Evolutionary conservation across 2,329 filamentous ascomycete species (phyloP), one percentile per base, ranked within the genome.

Genomic region (Neospermospora avenae): DNA sequence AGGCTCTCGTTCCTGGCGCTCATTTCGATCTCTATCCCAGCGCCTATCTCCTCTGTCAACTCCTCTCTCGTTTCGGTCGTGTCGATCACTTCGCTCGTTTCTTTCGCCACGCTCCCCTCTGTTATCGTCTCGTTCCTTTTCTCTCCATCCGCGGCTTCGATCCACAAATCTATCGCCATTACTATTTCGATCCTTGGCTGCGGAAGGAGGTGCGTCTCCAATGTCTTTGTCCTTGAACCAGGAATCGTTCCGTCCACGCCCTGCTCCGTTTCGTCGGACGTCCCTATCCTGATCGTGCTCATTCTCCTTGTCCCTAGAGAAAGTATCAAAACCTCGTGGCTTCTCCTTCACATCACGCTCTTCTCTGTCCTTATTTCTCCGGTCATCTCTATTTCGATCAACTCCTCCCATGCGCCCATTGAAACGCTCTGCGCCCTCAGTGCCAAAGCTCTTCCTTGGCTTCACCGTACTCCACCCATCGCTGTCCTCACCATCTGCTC

Each of bases 391-490:
- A 56, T 76, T 75, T 59, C 77, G 72, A 41, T 80, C 77, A 4
- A 75, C 81, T 39, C 83, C 81, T 39, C 83, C 84, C 82, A 86
- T 86, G 61, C 84, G 83, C 53, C 85, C 84, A 58, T 85, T 83
- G 65, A 89, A 89, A 57, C 86, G 83, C 73, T 90, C 87, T 63
- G 87, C 86, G 42, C 88, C 87, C 62, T 90, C 87, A 58, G 84
- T 80, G 18, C 87, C 86, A 70, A 90, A 86, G 70, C 85, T 91
- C 78, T 88, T 90, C 66, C 88, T 84, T 25, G 87, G 85, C 69
- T 89, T 89, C 34, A 89, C 86, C 25, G 81, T 86, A 67, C 83
- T 90, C 89, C 89, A 91, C 54, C 88, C 87, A 57, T 92, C 88
- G 63, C 78, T 81, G 58, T 90, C 88, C 62, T 86, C 84, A 48